Evolutionary conservation across 257 asterid genomes (phyloP).

Genomic region (Nicotiana obtusifolia): DNA sequence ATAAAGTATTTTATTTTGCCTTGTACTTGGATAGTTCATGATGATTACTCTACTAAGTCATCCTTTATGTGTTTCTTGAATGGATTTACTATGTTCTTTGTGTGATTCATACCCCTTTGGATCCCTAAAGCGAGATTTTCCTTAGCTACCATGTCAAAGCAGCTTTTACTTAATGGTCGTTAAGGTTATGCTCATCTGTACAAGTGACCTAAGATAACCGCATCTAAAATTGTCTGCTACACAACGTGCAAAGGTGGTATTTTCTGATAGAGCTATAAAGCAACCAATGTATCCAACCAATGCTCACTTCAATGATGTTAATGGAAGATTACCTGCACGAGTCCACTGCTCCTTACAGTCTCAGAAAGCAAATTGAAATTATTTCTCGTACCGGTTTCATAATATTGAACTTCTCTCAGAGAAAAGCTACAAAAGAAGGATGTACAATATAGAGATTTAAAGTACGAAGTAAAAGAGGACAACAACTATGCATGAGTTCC

Average conservation of each 20-base stretch:
- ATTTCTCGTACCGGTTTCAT: not conserved
- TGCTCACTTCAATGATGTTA: not conserved
- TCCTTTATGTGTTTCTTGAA: not conserved
- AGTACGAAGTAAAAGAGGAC: too few species aligned
- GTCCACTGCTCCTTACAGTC: not conserved
- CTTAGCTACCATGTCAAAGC: not conserved
- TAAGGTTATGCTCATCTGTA: not conserved
- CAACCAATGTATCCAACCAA: not conserved
- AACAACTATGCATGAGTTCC: too few species aligned
- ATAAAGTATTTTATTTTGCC: not conserved
- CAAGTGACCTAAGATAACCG: not conserved
- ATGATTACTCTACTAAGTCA: not conserved
- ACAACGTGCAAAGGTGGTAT: not conserved
- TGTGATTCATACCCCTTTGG: not conserved
- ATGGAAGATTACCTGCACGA: not conserved
- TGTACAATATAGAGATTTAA: not conserved
- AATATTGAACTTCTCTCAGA: not conserved
- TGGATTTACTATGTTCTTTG: not conserved
- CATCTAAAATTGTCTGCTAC: not conserved
- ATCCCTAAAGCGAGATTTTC: not conserved
- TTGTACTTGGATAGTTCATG: not conserved
- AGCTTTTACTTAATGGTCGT: not conserved
- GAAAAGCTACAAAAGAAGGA: not conserved
- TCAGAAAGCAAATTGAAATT: not conserved
- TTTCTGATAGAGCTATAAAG: not conserved